phyloP scores from a whole-genome alignment of 805 yeast species.

The Jamesozyma gamospora region DNA sequence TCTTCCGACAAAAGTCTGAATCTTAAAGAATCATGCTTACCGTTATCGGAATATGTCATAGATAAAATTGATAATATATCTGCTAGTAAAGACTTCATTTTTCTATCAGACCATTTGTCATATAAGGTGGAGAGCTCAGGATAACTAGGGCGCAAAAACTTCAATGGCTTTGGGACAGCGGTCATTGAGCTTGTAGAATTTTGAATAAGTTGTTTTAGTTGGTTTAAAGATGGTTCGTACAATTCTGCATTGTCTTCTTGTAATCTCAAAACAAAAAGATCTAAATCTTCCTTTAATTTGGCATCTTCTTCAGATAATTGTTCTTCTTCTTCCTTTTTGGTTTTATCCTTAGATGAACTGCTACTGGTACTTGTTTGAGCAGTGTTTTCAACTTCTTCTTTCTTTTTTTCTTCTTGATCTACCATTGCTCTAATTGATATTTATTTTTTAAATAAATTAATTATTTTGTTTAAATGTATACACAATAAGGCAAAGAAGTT shows the following conservation, averaged over 20 bases:
- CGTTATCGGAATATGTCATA: constrained; percentile 83
- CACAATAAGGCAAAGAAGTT: too few species aligned
- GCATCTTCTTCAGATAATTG: constrained; percentile 91
- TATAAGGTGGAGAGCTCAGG: constrained; percentile 56
- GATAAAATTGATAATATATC: constrained; percentile 89
- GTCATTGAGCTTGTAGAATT: constrained; percentile 98
- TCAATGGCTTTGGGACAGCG: constrained; percentile 97
- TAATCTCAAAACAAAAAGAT: constrained; percentile 73
- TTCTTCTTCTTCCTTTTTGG: constrained; percentile 45
- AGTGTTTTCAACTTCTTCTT: constrained; percentile 3
- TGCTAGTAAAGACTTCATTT: constrained; percentile 52
- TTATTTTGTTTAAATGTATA: neutral
- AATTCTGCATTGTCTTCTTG: constrained; percentile 36
- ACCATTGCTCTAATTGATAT: constrained; percentile 1
- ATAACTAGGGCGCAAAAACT: constrained; percentile 84
- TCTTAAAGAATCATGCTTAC: constrained; percentile 66
- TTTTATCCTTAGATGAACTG: constrained; percentile 11
- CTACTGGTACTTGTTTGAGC: neutral
- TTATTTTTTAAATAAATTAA: neutral
- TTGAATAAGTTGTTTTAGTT: constrained; percentile 67
- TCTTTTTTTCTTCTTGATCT: constrained; percentile 1
- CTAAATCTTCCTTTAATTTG: constrained; percentile 77
- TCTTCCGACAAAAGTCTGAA: constrained; percentile 59
- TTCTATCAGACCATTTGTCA: constrained; percentile 50
- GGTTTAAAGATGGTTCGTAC: constrained; percentile 52